Base-by-base conservation (phyloP, 2,329 filamentous ascomycete species). In the Atkinsonella texensis region DNA sequence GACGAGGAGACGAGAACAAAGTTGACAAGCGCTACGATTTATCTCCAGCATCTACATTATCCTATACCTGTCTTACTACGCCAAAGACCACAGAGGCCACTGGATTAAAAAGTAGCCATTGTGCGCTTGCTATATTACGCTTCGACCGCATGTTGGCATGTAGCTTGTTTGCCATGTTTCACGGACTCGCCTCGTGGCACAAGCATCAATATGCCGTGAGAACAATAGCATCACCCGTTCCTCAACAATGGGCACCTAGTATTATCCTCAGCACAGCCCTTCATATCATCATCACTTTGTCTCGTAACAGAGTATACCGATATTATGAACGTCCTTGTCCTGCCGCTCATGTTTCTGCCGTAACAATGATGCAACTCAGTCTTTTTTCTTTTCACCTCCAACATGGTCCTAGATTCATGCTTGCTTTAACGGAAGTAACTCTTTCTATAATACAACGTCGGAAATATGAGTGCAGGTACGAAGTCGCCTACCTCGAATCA, bases 181-280 rank as follows among this genome's bases (percentile, higher is more conserved):
- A 49, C 31, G 8, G n/a, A 39, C 28, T 42, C 8, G 7, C n/a
- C 39, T 17, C 5, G 23, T 31, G 8, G 17, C 17, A 46, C 23
- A 23, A 46, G 23, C 23, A 20, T 45, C 43, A 39, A 17, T 15
- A 18, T 39, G 32, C 15, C 15, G 31, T 13, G n/a, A 8, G 43
- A 51, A 51, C 49, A 51, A 51, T 51, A 50, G 49, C 23, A 40
- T 46, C 15, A 23, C 33, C 20, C 13, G 20, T 2, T 23, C 43
- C 12, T 20, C 28, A n/a, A 23, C 35, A 46, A 46, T 46, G 35
- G 42, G 13, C 23, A 41, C 12, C 45, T 51, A 12, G 17, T 42
- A 51, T 51, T 42, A 48, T 48, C 18, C 35, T 10, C 8, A 48
- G 9, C 45, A 45, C 6, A 4, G 23, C 13, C 20, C 11, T 15